Evolutionary conservation across 495 filamentous ascomycete genomes (phyloP), one percentile per base, ranked within the genome.

Genomic region (Cenococcum geophilum): DNA sequence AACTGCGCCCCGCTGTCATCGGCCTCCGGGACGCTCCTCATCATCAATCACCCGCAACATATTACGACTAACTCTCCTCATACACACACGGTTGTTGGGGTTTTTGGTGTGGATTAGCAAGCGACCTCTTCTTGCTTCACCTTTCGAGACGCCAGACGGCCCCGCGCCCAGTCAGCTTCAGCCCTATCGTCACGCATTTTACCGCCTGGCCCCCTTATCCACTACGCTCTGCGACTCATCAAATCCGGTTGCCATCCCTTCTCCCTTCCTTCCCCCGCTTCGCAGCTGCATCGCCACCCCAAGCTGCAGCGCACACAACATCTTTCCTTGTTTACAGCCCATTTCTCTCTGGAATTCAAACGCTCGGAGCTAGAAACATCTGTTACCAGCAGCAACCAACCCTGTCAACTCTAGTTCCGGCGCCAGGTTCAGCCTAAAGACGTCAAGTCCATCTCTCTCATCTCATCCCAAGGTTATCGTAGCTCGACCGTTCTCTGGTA

Each of bases 401-500:
- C 27, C 27, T 32, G 6, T 32, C 27, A 2, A 32, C 27, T 2
- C 27, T 6, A 32, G 27, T 45, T 40, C 34, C 8, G 42, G 22
- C 35, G 53, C 47, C 32, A 34, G 18, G 23, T 23, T 21, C n/a
- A 42, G 20, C 54, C 55, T 32, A 34, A 55, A 60, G 64, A 63
- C 64, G 57, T 45, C 23, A 55, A 57, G 64, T 67, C 64, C 64
- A 55, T 57, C 60, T 60, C 47, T 60, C 60, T 51, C 57, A 55
- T 57, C 37, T 40, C 51, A 20, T 47, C 51, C n/a, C 65, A 56
- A 64, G 65, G 58, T 65, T 57, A 60, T 57, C 66, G 62, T 40
- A 54, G 4, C 63, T 63, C 66, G 57, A 47, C 62, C 63, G 48
- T 58, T 69, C 66, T 69, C 63, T 69, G 63, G 63, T 50, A 69